Base-by-base conservation (phyloP, 129 eudicot genomes). In the Oenanthe sinensis region DNA sequence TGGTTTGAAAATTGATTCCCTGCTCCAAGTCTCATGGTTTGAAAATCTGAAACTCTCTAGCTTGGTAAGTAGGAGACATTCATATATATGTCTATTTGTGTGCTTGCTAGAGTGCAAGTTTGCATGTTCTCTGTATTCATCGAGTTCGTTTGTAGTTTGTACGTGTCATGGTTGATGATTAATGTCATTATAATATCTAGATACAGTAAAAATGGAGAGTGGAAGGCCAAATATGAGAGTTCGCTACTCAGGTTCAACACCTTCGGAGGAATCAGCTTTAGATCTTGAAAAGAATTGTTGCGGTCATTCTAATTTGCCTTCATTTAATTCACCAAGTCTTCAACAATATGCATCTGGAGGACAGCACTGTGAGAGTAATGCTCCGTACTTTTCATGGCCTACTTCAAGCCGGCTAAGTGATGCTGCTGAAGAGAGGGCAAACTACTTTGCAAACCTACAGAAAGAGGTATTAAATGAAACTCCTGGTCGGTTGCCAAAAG, bases 311-410 rank as follows among this genome's bases (percentile, higher is more conserved):
- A 85, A 84, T 83, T 75, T 82, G 37, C 91, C 91, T 58, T 85
- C 93, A 26, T 69, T 88, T 65, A 85, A 84, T 82, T 86, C 92
- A 71, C 89, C 90, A 30, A 82, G 91, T 20, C 86, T 93, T 81
- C 98, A 91, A 67, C 96, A 91, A 9, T 89, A 83, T 84, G 89
- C 96, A 26, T 91, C 97, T 16, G 93, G 86, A 67, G 98, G 93
- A 74, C 98, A 93, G 74, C 98, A 93, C 60, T 82, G 87, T 5
- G 98, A 91, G 83, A 85, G 92, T 77, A 93, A 83, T 85, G 93
- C 97, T 78, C 93, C 98, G 39, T 93, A 91, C 80, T 93, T 93
- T 79, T 93, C 96, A 0, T 91, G 98, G 98, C 98, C 98, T 12
- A 84, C 92, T 14, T 88, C 92, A 12, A 89, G 97, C 68, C 84